Percentiles rank a stretch among this genome's conserved stretches.
These are phyloP conservation scores for Albophoma yamanashiensis DNA, from an alignment of 2,329 filamentous ascomycete species.

Conservation along the genomic window DNA sequence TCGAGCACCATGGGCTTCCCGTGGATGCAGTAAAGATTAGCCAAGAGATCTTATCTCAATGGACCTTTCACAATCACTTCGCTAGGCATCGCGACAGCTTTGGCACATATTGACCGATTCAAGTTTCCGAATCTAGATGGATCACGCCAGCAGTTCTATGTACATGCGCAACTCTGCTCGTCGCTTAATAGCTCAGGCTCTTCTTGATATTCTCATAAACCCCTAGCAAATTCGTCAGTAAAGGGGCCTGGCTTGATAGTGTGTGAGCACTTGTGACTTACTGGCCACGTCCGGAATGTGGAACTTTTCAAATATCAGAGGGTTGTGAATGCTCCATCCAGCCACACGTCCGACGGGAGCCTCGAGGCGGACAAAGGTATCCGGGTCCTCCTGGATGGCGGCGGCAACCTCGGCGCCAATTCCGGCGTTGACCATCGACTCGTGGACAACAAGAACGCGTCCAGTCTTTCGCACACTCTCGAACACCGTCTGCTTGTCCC, in stretches of 20 bases:
- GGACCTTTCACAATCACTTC: neutral
- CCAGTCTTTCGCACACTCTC: slow-evolving; percentile 82
- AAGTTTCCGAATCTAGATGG: neutral
- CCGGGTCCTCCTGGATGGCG: slow-evolving; percentile 66
- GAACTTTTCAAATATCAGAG: slow-evolving; percentile 69
- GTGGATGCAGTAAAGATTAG: neutral
- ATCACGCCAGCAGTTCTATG: neutral
- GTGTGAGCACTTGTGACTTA: slow-evolving; percentile 39
- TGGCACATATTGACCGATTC: neutral
- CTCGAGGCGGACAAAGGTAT: slow-evolving; percentile 72
- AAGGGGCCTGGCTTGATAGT: neutral
- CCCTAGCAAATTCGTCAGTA: slow-evolving; percentile 30
- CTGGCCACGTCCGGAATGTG: slow-evolving; percentile 78
- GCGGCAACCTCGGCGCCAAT: slow-evolving; percentile 84
- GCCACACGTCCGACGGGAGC: slow-evolving; percentile 77
- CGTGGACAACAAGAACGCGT: slow-evolving; percentile 77
- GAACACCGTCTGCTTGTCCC: slow-evolving; percentile 75
- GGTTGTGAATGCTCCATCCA: slow-evolving; percentile 81
- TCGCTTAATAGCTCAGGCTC: slow-evolving; percentile 50
- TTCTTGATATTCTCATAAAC: slow-evolving; percentile 63
- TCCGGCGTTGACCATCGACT: slow-evolving; percentile 84
- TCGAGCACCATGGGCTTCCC: no score
- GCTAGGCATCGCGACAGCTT: neutral
- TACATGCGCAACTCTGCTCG: neutral
- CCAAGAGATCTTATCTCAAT: neutral